phyloP scores from a whole-genome alignment of 2,329 filamentous ascomycete genomes.

The Paecilomyces formosus region DNA sequence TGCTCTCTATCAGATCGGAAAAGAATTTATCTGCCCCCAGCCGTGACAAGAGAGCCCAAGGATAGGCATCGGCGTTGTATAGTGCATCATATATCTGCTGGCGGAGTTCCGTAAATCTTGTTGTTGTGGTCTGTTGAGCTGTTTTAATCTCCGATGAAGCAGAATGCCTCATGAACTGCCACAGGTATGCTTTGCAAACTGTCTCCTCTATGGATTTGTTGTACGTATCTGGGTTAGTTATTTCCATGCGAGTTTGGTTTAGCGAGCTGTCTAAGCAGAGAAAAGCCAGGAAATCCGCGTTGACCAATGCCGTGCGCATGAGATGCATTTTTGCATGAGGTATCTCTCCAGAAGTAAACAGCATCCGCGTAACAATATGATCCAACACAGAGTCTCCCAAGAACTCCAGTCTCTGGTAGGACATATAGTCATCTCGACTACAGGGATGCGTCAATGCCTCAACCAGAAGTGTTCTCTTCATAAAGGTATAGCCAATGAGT shows the following conservation, averaged over 20 bases:
- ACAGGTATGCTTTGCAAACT: conserved; percentile 45
- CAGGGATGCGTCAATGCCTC: conserved; percentile 79
- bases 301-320: conserved; percentile 68
- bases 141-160: conserved; percentile 39
- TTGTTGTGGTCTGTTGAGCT: conserved; percentile 38
- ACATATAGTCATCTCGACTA: conserved; percentile 44
- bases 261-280: conserved; percentile 53
- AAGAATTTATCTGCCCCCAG: conserved; percentile 68
- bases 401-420: conserved; percentile 75
- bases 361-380: conserved; percentile 58
- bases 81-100: conserved; percentile 47
- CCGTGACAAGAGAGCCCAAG: conserved; percentile 65
- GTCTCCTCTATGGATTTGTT: conserved; percentile 16
- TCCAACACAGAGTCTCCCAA: conserved; percentile 83
- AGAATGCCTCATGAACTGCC: conserved; percentile 61
- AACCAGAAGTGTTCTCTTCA: conserved; percentile 58
- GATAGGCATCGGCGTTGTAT: conserved; percentile 50
- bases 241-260: conserved; percentile 11
- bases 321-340: conserved; percentile 62
- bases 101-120: conserved; percentile 44
- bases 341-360: conserved; percentile 46
- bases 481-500: conserved; percentile 66
- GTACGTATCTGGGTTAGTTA: conserved; percentile 10
- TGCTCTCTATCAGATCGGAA: conserved; percentile 73
- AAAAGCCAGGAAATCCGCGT: conserved; percentile 73